A percentile compares a stretch with the other conserved stretches of the same genome.
phyloP scores from a whole-genome alignment of 371 early-diverging fungal species.

The Batkoa obscura region DNA sequence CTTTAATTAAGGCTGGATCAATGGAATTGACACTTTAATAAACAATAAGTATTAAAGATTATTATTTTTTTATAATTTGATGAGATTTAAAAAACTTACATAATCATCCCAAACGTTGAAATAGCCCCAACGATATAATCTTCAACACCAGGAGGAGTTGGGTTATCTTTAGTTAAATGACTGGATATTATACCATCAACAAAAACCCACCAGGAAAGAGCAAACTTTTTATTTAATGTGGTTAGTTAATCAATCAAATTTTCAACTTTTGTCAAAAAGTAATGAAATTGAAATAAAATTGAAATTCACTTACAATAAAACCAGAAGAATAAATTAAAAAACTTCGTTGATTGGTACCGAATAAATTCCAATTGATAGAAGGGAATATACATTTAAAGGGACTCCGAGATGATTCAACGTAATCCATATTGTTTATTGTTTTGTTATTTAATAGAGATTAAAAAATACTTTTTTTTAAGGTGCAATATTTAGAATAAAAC shows the following conservation, averaged over 20 bases:
- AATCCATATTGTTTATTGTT: no score
- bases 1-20: neutral
- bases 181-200: constrained; percentile 4
- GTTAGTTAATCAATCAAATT: no score
- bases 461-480: no score
- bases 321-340: constrained; percentile 1
- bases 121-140: constrained; percentile 4
- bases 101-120: constrained; percentile 5
- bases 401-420: no score
- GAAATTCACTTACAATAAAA: neutral
- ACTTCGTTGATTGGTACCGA: neutral
- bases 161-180: neutral
- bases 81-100: neutral
- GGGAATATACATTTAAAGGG: no score
- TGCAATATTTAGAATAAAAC: no score
- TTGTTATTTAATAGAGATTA: no score
- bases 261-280: no score
- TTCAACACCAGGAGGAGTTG: neutral
- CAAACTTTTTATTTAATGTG: constrained; percentile 5
- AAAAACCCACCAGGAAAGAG: constrained; percentile 6
- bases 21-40: constrained; percentile 5
- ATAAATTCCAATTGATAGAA: no score
- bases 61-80: neutral
- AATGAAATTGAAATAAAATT: neutral
- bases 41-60: neutral